A percentile compares a stretch with the other conserved stretches of the same genome.
Evolutionary conservation across 164 flowering plant genomes (phyloP).

Genomic region (Malania oleifera): DNA sequence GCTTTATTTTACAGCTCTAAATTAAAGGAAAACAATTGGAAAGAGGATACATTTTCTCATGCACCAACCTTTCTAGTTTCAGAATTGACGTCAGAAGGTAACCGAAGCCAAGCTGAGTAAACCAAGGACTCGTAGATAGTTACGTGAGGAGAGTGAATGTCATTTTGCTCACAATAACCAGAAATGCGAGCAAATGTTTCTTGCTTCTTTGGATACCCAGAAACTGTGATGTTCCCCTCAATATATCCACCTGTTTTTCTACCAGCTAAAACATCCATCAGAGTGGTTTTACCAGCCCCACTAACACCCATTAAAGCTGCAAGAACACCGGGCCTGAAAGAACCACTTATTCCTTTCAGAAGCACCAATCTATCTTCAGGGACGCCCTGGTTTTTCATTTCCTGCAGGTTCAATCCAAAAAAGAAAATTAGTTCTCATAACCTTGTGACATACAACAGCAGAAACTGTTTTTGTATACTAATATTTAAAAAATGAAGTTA

Average conservation of each 20-base stretch:
- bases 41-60: neutral
- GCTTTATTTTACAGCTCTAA: neutral
- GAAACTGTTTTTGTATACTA: neutral
- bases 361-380: conserved; percentile 36
- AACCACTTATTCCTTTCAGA: conserved; percentile 40
- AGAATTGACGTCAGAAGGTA: conserved; percentile 19
- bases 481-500: conserved; percentile 1
- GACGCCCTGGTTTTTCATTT: conserved; percentile 48
- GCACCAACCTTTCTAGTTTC: conserved; percentile 21
- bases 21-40: neutral
- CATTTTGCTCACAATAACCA: conserved; percentile 43
- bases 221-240: conserved; percentile 27
- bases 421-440: neutral
- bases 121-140: conserved; percentile 37
- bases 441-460: neutral
- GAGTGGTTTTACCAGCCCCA: conserved; percentile 40
- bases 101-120: conserved; percentile 31
- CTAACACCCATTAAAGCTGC: conserved; percentile 43
- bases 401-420: conserved; percentile 23
- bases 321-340: conserved; percentile 38
- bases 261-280: conserved; percentile 41
- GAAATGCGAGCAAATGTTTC: conserved; percentile 35
- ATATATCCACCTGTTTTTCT: conserved; percentile 42
- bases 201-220: conserved; percentile 40
- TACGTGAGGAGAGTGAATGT: conserved; percentile 44